A percentile compares a stretch with the other conserved stretches of the same genome.
Evolutionary conservation across 1,284 basidiomycete species (phyloP).

Genomic region (Tremellales sp.): DNA sequence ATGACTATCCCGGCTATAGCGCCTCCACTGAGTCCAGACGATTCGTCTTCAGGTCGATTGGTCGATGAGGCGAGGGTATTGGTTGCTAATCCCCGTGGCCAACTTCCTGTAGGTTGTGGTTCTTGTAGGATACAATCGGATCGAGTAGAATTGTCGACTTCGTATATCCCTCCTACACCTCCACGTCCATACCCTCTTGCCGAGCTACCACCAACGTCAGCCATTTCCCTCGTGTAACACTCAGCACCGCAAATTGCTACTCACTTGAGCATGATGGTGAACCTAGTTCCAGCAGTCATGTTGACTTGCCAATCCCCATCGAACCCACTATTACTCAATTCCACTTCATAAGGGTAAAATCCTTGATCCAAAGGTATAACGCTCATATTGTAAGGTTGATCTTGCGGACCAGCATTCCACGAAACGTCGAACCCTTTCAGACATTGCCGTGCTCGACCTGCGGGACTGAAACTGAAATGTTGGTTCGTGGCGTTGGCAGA

Average conservation of each 20-base stretch:
- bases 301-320: constrained; percentile 27
- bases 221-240: not conserved
- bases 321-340: constrained; percentile 11
- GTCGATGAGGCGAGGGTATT: not conserved
- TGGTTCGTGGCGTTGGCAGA: constrained; percentile 16
- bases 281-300: constrained; percentile 29
- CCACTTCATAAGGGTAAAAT: constrained; percentile 29
- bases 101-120: constrained; percentile 17
- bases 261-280: constrained; percentile 38
- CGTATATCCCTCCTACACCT: constrained; percentile 29
- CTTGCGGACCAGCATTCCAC: constrained; percentile 21
- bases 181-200: constrained; percentile 26
- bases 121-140: constrained; percentile 10
- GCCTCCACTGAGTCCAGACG: constrained; percentile 12
- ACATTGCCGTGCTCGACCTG: constrained; percentile 29
- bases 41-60: not conserved
- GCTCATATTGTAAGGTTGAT: constrained; percentile 32
- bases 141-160: constrained; percentile 11
- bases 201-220: constrained; percentile 11
- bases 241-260: constrained; percentile 3
- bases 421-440: constrained; percentile 24
- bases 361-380: constrained; percentile 28
- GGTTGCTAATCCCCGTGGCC: constrained; percentile 15
- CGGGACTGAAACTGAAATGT: constrained; percentile 30
- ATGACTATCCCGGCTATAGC: constrained; percentile 30